Base-by-base conservation (phyloP, 2,329 filamentous ascomycete genomes). In the Pseudocercospora cruenta region DNA sequence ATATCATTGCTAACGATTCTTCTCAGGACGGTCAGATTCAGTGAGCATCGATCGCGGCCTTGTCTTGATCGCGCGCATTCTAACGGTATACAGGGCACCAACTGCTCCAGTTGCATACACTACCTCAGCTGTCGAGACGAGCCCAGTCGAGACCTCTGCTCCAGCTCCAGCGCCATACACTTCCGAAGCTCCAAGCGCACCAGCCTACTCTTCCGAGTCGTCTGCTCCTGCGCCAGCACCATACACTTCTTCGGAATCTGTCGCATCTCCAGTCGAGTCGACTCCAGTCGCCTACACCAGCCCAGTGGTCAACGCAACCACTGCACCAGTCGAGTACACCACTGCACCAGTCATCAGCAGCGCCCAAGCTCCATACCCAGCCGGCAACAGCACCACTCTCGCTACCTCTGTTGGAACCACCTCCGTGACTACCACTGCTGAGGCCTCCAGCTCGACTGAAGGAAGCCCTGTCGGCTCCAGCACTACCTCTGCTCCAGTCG, bases 311-410 rank as follows among this genome's bases (percentile, higher is more conserved):
- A 66, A 65, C 65, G 49, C 65, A 24, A 61, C 62, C 45, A 59
- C 64, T 58, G 51, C 65, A 14, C 64, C 69, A 31, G 63, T 26
- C 3, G 43, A 31, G 7, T 67, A 61, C 63, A 54, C 60, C 54
- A 51, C 63, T 7, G 63, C 58, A 28, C 39, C 62, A 24, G 61
- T 60, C 59, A 64, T 33, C 62, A 43, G 64, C 24, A 54, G 53
- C 31, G 69, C 58, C 5, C 70, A 68, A 51, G 69, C 58, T 6
- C 70, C 70, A 55, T 67, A 70, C 65, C 70, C 69, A 60, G 63
- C 62, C 14, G 62, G 62, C 22, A 67, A 65, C 58, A 64, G 60
- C 66, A 71, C 64, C 39, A 68, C 64, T 16, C 43, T 68, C 24
- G 61, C 67, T 16, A 67, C 64, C 39, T 62, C 65, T 57, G 33